Evolutionary conservation across 2,329 filamentous ascomycete genomes (phyloP), one percentile per base, ranked within the genome.

Genomic region (Trichoderma citrinoviride): DNA sequence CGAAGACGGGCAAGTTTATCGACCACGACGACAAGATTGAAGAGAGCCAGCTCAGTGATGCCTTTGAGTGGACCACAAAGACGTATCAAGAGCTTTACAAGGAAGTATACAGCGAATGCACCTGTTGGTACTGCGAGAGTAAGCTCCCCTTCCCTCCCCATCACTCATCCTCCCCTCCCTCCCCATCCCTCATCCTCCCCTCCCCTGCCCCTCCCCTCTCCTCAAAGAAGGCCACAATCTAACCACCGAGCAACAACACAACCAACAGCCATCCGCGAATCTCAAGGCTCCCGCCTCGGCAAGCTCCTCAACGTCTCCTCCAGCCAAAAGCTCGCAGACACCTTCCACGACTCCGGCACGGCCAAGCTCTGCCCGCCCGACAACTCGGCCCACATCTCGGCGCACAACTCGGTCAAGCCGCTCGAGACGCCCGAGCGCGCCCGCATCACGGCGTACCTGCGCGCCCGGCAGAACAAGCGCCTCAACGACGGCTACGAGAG

Each of bases 1-100:
- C 53, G 0, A 73, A 74, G 27, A 82, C 81, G 0, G 66, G 65
- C 1, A 85, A 83, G 56, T 91, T 92, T 71, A 84, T 94, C 70
- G 87, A 94, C 72, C 92, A 96, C 73, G 89, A 95, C 74, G 92
- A 96, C 80, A 94, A 94, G 77, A 87, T 96, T 25, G 86, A 88
- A 53, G 89, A 93, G 70, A 79, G 78, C 14, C 82, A 81, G 53
- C 82, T 96, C 5, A 85, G 85, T 53, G 79, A 80, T 1, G 80
- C 82, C 5, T 95, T 95, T 71, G 86, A 88, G 72, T 91, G 86
- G 84, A 96, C 92, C 0, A 86, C 83, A 71, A 88, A 87, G 69
- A 78, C 75, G 0, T 96, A 94, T 73, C 85, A 91, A 69, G 84
- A 85, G 27, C 75, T 78, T 8, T 93, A 85, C 68, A 77, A 80